phyloP scores from a whole-genome alignment of 805 yeast genomes.

The Ogataea saltuana region DNA sequence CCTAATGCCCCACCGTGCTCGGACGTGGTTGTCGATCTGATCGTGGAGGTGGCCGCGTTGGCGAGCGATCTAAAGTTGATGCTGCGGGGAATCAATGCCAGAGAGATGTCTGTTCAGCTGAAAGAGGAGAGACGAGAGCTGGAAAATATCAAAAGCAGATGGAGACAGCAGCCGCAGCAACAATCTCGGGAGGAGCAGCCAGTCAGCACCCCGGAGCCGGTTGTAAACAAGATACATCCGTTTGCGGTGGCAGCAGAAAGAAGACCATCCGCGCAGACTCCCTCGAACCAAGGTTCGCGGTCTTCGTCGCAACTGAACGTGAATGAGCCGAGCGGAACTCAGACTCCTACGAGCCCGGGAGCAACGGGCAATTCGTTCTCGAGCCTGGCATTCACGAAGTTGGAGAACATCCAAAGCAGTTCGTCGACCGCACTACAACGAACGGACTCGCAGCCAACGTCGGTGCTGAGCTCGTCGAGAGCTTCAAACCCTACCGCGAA shows the following conservation, averaged over 20 bases:
- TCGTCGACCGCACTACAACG: conserved; percentile 1
- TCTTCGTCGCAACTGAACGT: background rate
- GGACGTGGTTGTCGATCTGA: conserved; percentile 54
- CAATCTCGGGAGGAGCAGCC: conserved; percentile 2
- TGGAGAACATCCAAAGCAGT: conserved; percentile 4
- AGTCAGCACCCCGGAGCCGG: too few relatives aligned
- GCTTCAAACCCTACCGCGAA: too few relatives aligned
- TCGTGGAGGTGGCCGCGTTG: conserved; percentile 61
- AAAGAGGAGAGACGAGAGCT: conserved; percentile 32
- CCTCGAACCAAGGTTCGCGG: background rate
- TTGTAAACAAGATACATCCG: too few relatives aligned
- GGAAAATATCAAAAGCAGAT: conserved; percentile 5
- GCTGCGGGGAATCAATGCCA: conserved; percentile 54
- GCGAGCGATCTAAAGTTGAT: conserved; percentile 66
- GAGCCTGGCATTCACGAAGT: conserved; percentile 8
- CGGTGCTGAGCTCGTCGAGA: background rate
- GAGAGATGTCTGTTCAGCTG: conserved; percentile 48
- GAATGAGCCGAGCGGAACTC: too few relatives aligned
- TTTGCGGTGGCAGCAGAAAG: background rate
- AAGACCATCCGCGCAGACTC: too few relatives aligned
- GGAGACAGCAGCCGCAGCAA: conserved; percentile 1
- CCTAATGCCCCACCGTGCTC: conserved; percentile 57
- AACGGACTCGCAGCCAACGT: background rate
- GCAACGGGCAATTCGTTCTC: background rate
- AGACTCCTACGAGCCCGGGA: too few relatives aligned